Conservation (phyloP, 495 filamentous ascomycete species). For the Trichocladium antarcticum region DNA sequence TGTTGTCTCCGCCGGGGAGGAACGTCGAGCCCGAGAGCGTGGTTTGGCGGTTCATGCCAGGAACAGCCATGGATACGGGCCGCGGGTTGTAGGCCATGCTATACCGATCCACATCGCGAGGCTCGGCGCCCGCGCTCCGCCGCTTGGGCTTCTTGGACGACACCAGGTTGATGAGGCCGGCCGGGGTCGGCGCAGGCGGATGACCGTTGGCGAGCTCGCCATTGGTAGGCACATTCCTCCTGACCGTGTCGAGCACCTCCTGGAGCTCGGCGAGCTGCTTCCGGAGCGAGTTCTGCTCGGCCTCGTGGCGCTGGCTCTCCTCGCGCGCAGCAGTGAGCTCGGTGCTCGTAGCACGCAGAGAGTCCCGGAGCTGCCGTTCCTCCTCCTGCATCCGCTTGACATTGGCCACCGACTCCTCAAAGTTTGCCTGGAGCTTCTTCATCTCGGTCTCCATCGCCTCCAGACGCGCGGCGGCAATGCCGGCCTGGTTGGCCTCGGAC, state of each 20-base stretch:
- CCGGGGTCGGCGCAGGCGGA: slow-evolving; percentile 40
- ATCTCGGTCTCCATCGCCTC: slow-evolving; percentile 88
- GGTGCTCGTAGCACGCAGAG: slow-evolving; percentile 58
- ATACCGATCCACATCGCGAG: slow-evolving; percentile 70
- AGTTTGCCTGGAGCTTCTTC: slow-evolving; percentile 74
- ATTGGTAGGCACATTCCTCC: slow-evolving; percentile 49
- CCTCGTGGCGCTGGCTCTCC: slow-evolving; percentile 58
- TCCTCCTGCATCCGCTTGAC: slow-evolving; percentile 92
- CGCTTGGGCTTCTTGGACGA: slow-evolving; percentile 95
- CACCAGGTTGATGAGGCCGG: slow-evolving; percentile 88
- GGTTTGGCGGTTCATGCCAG: slow-evolving; percentile 51
- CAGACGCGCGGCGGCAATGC: slow-evolving; percentile 81
- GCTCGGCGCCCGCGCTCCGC: slow-evolving; percentile 85
- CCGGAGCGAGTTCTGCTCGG: slow-evolving; percentile 69
- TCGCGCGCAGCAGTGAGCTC: slow-evolving; percentile 68
- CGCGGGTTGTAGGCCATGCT: slow-evolving; percentile 87
- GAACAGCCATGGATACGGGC: slow-evolving; percentile 84
- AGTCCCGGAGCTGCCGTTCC: slow-evolving; percentile 68
- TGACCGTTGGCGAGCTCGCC: slow-evolving; percentile 65
- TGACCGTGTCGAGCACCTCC: slow-evolving; percentile 82
- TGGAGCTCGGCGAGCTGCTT: slow-evolving; percentile 84
- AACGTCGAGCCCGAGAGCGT: slow-evolving; percentile 55
- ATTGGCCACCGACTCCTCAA: slow-evolving; percentile 74
- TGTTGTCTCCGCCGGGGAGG: slow-evolving; percentile 69
- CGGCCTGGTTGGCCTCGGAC: slow-evolving; percentile 91